A percentile compares a stretch with the other conserved stretches of the same genome.
phyloP scores from a whole-genome alignment of 208 protist species.

The Trypanosoma melophagium region DNA sequence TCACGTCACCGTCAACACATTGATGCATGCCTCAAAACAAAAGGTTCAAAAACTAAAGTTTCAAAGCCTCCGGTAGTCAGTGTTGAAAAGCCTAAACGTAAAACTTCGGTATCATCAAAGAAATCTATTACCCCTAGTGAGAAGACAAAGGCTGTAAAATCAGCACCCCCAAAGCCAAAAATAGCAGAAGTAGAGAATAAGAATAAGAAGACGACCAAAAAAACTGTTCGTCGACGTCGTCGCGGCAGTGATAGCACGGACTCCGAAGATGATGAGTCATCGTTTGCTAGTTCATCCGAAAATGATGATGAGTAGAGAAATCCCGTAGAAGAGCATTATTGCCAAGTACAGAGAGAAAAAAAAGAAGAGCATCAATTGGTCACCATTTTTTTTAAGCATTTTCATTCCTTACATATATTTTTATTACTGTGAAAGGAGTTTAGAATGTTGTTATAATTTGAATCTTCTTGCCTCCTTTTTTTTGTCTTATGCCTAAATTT shows the following conservation, averaged over 20 bases:
- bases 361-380: no score
- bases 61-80: neutral
- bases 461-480: no score
- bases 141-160: constrained; percentile 7
- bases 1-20: constrained; percentile 61
- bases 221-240: neutral
- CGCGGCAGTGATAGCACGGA: constrained; percentile 24
- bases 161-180: neutral
- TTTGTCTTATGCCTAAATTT: no score
- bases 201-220: constrained; percentile 12
- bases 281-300: neutral
- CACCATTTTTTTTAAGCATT: no score
- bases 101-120: constrained; percentile 2
- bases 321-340: no score
- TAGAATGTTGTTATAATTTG: no score
- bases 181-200: constrained; percentile 16
- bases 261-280: constrained; percentile 19
- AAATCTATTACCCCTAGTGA: neutral
- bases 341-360: no score
- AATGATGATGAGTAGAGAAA: neutral
- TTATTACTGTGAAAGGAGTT: no score
- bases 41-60: neutral
- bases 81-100: neutral
- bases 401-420: no score
- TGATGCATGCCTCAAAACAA: constrained; percentile 37